phyloP scores from a whole-genome alignment of 75 land plant genomes.

The Sequoia sempervirens region DNA sequence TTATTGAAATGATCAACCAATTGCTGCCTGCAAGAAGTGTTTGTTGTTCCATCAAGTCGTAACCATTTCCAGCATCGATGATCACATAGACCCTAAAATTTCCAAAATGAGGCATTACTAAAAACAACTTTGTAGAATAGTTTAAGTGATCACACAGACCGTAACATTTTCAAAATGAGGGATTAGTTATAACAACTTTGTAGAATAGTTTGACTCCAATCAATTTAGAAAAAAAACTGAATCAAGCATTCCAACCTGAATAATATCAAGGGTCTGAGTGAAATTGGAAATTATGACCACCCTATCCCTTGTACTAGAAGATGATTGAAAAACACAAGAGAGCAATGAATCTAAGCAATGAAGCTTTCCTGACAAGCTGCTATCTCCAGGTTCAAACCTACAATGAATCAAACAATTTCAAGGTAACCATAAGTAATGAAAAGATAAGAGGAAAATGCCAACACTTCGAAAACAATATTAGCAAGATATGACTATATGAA shows the following conservation, averaged over 20 bases:
- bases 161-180: conserved; percentile 1
- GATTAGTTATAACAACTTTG: neutral
- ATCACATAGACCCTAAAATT: conserved; percentile 28
- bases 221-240: neutral
- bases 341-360: conserved; percentile 25
- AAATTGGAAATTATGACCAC: conserved; percentile 49
- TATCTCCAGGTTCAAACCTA: conserved; percentile 12
- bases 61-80: conserved; percentile 33
- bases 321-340: conserved; percentile 6
- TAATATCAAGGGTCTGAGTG: conserved; percentile 41
- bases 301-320: conserved; percentile 16
- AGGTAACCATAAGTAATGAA: neutral
- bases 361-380: conserved; percentile 34
- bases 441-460: neutral
- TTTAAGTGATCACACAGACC: conserved; percentile 21
- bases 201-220: neutral
- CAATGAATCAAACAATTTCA: neutral
- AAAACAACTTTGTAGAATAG: neutral
- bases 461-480: neutral
- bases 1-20: conserved; percentile 42
- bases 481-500: neutral
- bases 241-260: conserved; percentile 24
- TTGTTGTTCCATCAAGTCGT: conserved; percentile 44
- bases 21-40: conserved; percentile 25
- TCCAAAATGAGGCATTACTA: neutral